Percentiles rank a stretch among this genome's conserved stretches.
Evolutionary conservation across 1,284 basidiomycete genomes (phyloP).

Genomic region (Rhizoctonia solani): DNA sequence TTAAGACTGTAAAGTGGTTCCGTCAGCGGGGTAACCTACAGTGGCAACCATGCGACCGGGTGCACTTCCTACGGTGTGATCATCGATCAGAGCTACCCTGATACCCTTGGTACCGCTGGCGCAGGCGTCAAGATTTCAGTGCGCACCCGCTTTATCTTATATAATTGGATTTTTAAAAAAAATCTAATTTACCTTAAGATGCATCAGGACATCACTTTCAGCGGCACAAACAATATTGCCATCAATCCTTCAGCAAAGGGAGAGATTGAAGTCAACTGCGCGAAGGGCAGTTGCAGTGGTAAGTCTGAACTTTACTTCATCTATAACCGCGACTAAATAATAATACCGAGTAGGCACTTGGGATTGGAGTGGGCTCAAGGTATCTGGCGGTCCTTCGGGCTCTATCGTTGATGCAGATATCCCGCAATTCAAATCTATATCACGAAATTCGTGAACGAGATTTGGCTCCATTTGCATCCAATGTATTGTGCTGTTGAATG

Average conservation of each 20-base stretch:
- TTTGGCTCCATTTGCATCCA: no score
- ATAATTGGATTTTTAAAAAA: not conserved
- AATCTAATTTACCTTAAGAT: not conserved
- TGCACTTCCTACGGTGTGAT: constrained; percentile 41
- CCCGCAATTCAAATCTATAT: no score
- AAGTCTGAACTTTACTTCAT: not conserved
- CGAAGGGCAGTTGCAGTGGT: constrained; percentile 35
- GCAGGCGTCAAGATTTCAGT: constrained; percentile 30
- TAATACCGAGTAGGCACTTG: constrained; percentile 13
- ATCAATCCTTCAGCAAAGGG: constrained; percentile 4
- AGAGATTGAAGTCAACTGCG: constrained; percentile 20
- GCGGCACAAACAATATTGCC: constrained; percentile 19
- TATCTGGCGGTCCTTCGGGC: constrained; percentile 1
- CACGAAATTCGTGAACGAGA: no score
- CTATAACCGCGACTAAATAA: not conserved
- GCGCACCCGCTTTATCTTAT: not conserved
- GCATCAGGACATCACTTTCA: not conserved
- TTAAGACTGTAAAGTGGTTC: no score
- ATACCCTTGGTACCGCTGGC: constrained; percentile 32
- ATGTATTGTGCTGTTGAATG: no score
- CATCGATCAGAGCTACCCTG: constrained; percentile 39
- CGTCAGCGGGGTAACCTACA: constrained; percentile 40
- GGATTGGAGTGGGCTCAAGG: constrained; percentile 21
- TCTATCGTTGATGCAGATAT: no score
- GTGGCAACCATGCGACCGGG: constrained; percentile 40